Base-by-base conservation (phyloP, 2,329 filamentous ascomycete species). In the Hypoxylon sp. region DNA sequence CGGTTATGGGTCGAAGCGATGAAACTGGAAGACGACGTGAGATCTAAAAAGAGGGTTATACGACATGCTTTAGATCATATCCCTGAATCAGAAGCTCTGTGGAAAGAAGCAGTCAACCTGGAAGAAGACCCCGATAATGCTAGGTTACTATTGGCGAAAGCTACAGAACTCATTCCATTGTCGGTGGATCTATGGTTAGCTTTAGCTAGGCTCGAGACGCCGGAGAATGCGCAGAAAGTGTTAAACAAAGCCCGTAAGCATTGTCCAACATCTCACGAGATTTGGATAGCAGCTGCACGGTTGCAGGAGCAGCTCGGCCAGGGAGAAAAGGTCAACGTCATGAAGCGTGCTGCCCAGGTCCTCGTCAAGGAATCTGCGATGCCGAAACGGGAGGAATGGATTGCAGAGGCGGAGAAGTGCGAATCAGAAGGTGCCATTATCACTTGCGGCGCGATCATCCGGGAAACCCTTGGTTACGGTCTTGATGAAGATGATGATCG, bases 321-420 rank as follows among this genome's bases (percentile, higher is more conserved):
- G 70, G 90, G 89, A 19, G 86, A 87, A 59, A 94, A 92, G 81
- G 88, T 94, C 75, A 97, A 94, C 74, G 93, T 98, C 63, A 98
- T 99, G 93, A 95, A 96, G 79, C 92, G 94, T 83, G 96, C 93
- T 48, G 90, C 98, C 33, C 93, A 97, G 76, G 90, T 94, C 19
- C 85, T 99, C 33, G 94, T 91, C 39, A 94, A 94, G 75, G 94
- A 97, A 76, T 94, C 93, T 29, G 95, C 96, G 10, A 99, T 99
- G 97, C 88, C 96, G 42, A 97, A 97, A 80, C 91, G 97, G 44
- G 96, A 99, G 78, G 94, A 98, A 73, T 99, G 96, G 96, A 97
- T 99, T 58, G 86, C 88, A 4, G 94, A 98, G 80, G 97, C 96
- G 0, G 96, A 99, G 79, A 92, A 92, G 70, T 98, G 95, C 77